Conservation (phyloP, 2,329 filamentous ascomycete species). For the Botryosphaeria dothidea region DNA sequence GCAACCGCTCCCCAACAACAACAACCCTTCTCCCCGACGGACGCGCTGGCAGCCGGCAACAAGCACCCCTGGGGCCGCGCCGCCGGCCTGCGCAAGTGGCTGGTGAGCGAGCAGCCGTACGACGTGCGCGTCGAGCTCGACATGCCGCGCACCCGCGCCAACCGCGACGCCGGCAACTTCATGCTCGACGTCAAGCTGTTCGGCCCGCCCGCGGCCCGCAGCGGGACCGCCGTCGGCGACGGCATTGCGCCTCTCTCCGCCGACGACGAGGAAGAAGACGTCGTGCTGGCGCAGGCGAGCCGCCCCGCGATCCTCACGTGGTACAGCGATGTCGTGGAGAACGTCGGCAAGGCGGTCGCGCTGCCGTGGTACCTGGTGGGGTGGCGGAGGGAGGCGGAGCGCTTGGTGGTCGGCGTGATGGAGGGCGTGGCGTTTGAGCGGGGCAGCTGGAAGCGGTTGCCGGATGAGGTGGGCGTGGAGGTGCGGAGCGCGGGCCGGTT, state of each 20-base stretch:
- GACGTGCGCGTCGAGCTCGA: constrained; percentile 75
- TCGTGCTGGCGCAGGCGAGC: background rate
- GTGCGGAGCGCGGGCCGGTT: constrained; percentile 68
- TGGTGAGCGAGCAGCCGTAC: constrained; percentile 77
- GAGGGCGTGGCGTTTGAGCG: constrained; percentile 68
- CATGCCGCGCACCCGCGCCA: constrained; percentile 75
- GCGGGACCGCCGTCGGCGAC: background rate
- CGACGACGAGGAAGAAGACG: background rate
- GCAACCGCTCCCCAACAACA: constrained; percentile 19
- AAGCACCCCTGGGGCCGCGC: constrained; percentile 47
- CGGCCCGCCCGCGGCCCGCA: constrained; percentile 23
- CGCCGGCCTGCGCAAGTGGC: constrained; percentile 39
- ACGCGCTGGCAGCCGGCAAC: background rate
- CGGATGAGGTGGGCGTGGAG: constrained; percentile 61
- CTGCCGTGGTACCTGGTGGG: constrained; percentile 71
- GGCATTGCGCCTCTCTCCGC: background rate
- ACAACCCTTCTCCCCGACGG: background rate
- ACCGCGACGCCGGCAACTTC: constrained; percentile 83
- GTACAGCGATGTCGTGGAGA: constrained; percentile 67
- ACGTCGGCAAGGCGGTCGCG: constrained; percentile 60
- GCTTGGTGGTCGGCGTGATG: constrained; percentile 68
- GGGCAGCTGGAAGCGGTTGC: constrained; percentile 58
- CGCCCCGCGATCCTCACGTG: constrained; percentile 81
- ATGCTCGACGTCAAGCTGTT: constrained; percentile 83
- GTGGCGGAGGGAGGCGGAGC: constrained; percentile 64